Base-by-base conservation (phyloP, 1,284 basidiomycete genomes). In the Chiua sp. region DNA sequence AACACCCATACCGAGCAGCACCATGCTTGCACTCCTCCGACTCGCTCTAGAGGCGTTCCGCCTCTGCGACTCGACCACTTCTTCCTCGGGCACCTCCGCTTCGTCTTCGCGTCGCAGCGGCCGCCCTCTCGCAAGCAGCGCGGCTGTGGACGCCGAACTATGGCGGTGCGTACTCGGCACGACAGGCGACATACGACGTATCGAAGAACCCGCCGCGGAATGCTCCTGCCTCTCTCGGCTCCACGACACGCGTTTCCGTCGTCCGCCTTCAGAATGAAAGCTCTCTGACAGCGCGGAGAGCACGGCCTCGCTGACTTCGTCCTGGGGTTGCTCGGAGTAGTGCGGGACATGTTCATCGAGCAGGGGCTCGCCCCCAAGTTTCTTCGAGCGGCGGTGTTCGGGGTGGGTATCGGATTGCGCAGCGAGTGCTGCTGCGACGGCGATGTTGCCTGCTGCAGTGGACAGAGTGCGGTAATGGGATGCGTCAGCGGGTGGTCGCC, bases 1-100 rank as follows among this genome's bases (percentile, higher is more conserved):
- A 11, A 85, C 81, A 78, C 90, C 91, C 10, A 82, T 79, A 18
- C 88, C 83, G 49, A 94, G 76, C 65, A 94, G 90, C 23, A 93
- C 84, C 79, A 94, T 85, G 3, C 83, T 84, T 20, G 87, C 86
- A 46, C 87, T 83, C 59, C 85, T 83, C 56, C 83, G 81, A 65
- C 84, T 87, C 4, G 87, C 84, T 59, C 85, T 80, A 4, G 90
- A 89, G 60, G 78, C 79, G 39, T 78, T 75, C 50, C 80, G 69
- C 23, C 60, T 66, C 57, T 61, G 65, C 46, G 63, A 66, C 66
- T 61, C 61, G 62, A 73, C 72, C 55, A 69, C 67, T 10, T 69
- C 68, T 42, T 72, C 76, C 11, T 61, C 62, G 18, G 42, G n/a
- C 23, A 53, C 59, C 23, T 63, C 61, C n/a, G 51, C 39, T 37